Conservation (phyloP, 305 asterid species). For the Fraxinus latifolia region DNA sequence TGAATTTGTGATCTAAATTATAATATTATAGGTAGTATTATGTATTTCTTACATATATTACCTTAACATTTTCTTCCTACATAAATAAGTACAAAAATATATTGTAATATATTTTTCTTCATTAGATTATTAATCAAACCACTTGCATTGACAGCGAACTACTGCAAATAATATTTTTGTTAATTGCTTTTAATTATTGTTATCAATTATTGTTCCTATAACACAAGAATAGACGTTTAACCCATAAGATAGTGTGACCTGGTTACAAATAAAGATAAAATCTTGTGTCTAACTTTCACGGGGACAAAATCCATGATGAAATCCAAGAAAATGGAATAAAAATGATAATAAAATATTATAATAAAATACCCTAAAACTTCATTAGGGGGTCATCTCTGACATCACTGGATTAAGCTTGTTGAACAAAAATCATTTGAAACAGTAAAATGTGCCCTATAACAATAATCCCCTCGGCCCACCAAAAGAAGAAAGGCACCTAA, state of each 20-base stretch:
- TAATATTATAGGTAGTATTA: neutral
- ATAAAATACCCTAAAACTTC: neutral
- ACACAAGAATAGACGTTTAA: neutral
- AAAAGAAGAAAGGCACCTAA: slow-evolving; percentile 42
- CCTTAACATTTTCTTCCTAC: neutral
- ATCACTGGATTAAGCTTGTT: neutral
- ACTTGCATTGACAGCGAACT: neutral
- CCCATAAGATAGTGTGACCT: neutral
- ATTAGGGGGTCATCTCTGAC: slow-evolving; percentile 6
- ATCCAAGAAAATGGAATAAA: neutral
- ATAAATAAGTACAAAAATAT: neutral
- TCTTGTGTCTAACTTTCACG: neutral
- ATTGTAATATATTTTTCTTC: neutral
- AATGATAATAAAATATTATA: neutral
- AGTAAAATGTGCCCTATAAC: slow-evolving; percentile 42
- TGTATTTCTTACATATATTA: neutral
- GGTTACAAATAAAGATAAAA: neutral
- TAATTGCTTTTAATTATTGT: neutral
- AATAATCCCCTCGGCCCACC: slow-evolving; percentile 43
- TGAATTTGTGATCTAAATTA: neutral
- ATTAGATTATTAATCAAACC: neutral
- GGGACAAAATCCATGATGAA: neutral
- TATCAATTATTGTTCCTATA: neutral
- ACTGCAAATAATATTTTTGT: neutral
- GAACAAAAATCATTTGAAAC: slow-evolving; percentile 30